Base-by-base conservation (phyloP, 169 alveolate species). In the Eimeria acervulina region DNA sequence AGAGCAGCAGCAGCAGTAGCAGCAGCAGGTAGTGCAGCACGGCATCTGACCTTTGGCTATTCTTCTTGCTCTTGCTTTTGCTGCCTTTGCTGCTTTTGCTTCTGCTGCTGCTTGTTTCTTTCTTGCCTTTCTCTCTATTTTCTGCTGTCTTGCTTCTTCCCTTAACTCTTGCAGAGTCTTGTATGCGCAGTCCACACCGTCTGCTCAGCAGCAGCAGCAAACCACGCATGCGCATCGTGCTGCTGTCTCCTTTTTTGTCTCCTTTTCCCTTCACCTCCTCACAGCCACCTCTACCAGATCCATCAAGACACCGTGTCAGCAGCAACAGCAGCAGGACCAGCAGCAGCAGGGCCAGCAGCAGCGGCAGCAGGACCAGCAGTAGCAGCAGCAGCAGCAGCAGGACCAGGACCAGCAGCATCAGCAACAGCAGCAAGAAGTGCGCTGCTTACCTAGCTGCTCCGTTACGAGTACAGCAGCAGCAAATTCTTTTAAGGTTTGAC, bases 161-260 rank as follows among this genome's bases (percentile, higher is more conserved):
- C 31, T 81, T 12, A 26, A 7, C 40, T 81, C 90, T 42, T 81
- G 28, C 40, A 47, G 47, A 4, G 51, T 23, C 90, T 44, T 44
- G 72, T n/a, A 2, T 38, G 33, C 28, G 26, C 66, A 81, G 44
- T 81, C 47, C 4, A 40, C 72, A 10, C 90, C 90, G 10, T 81
- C 90, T 81, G 90, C n/a, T n/a, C n/a, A n/a, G n/a, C n/a, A 52
- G 40, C 90, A 81, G 38, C 72, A 26, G 66, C 72, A 81, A 21
- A 23, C 12, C 55, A 44, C 12, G 44, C 44, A 26, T 81, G 80
- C 80, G 23, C 38, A 63, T 21, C 5, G n/a, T n/a, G n/a, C n/a
- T n/a, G n/a, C n/a, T n/a, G n/a, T n/a, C n/a, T n/a, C n/a, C n/a
- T n/a, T n/a, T n/a, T n/a, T n/a, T n/a, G n/a, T n/a, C n/a, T n/a